Evolutionary conservation across 805 yeast species (phyloP).

Genomic region (Nakazawaea wickerhamii): DNA sequence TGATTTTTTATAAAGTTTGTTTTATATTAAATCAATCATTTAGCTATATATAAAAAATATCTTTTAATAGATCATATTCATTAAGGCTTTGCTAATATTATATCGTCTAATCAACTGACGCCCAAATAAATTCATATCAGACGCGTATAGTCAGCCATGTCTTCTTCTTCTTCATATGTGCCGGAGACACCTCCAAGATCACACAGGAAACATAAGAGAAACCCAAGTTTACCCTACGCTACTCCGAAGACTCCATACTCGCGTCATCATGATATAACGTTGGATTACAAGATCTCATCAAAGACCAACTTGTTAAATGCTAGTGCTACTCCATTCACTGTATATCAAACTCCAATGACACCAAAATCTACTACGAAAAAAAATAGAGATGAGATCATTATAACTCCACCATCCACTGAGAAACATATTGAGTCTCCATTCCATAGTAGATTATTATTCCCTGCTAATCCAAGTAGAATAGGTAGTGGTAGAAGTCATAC

Average conservation of each 20-base stretch:
- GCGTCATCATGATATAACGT: conserved; percentile 7
- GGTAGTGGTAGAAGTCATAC: conserved; percentile 12
- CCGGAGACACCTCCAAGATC: conserved; percentile 14
- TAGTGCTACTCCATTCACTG: conserved; percentile 7
- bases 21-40: too few species aligned
- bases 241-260: conserved; percentile 12
- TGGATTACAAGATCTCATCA: conserved; percentile 6
- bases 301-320: conserved; percentile 6
- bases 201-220: conserved; percentile 8
- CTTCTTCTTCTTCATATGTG: conserved; percentile 5
- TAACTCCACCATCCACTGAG: conserved; percentile 4
- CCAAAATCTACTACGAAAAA: conserved; percentile 8
- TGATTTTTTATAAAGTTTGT: background rate
- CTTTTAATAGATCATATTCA: too few species aligned
- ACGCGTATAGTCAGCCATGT: too few species aligned
- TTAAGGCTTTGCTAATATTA: too few species aligned
- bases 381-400: conserved; percentile 1
- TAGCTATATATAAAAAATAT: too few species aligned
- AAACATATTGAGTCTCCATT: conserved; percentile 2
- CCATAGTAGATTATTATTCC: conserved; percentile 9
- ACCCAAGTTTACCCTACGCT: background rate
- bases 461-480: conserved; percentile 10
- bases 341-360: conserved; percentile 12
- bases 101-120: too few species aligned
- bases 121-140: too few species aligned